Percentiles rank a stretch among this genome's conserved stretches.
These are phyloP conservation scores for Amanita polypyramis DNA, from an alignment of 768 basidiomycete genomes.

Conservation along the genomic window DNA sequence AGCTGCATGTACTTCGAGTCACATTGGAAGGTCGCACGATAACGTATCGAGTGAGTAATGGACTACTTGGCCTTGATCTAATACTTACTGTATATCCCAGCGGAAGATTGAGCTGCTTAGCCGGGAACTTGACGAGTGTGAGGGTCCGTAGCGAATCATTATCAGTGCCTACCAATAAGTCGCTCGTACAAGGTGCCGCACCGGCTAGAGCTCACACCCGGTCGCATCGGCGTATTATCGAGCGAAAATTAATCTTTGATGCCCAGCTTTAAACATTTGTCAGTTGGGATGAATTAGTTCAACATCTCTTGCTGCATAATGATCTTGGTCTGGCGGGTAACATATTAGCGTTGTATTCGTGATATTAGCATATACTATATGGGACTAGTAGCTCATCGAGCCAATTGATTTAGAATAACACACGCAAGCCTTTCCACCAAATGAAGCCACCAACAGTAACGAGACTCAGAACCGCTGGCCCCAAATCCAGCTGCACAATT, in stretches of 20 bases:
- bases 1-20: conserved; percentile 51
- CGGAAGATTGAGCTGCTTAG: conserved; percentile 55
- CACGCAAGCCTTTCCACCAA: conserved; percentile 51
- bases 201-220: conserved; percentile 50
- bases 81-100: conserved; percentile 20
- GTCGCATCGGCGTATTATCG: conserved; percentile 62
- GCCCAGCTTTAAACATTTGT: neutral
- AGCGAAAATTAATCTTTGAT: conserved; percentile 33
- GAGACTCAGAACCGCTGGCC: conserved; percentile 49
- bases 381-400: neutral
- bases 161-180: conserved; percentile 1
- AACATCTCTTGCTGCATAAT: neutral
- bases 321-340: neutral
- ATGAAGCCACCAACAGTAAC: conserved; percentile 41
- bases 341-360: neutral
- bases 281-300: neutral
- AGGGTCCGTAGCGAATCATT: conserved; percentile 25
- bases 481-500: conserved; percentile 58
- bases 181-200: conserved; percentile 76
- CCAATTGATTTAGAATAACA: conserved; percentile 19
- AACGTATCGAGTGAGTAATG: conserved; percentile 48
- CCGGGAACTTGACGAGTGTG: conserved; percentile 54
- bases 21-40: conserved; percentile 57
- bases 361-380: neutral
- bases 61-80: neutral